phyloP scores from a whole-genome alignment of 305 asterid species.

The Solanum hybrid region DNA sequence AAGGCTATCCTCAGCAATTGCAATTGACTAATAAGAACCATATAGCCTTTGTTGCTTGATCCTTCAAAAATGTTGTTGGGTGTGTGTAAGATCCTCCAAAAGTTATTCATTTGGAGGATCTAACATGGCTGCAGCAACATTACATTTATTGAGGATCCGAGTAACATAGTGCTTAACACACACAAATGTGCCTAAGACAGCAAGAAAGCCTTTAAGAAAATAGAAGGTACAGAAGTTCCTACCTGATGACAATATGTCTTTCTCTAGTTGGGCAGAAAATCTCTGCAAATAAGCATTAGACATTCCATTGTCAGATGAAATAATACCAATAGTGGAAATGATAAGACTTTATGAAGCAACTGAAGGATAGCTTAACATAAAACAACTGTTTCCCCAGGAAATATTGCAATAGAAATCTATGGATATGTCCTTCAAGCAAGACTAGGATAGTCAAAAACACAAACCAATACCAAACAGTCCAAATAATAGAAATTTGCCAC shows the following conservation, averaged over 20 bases:
- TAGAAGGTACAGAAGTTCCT: conserved; percentile 13
- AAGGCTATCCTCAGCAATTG: too few relatives aligned
- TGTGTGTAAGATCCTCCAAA: not conserved
- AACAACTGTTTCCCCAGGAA: not conserved
- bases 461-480: not conserved
- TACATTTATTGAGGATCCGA: not conserved
- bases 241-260: conserved; percentile 86
- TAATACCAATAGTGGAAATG: not conserved
- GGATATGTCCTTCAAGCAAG: not conserved
- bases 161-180: not conserved
- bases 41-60: not conserved
- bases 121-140: not conserved
- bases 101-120: not conserved
- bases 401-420: not conserved
- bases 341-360: not conserved
- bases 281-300: conserved; percentile 36
- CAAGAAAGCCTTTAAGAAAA: not conserved
- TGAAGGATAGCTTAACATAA: not conserved
- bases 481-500: not conserved
- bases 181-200: not conserved
- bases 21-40: not conserved
- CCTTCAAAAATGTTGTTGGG: not conserved
- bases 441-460: not conserved
- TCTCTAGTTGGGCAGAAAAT: conserved; percentile 89
- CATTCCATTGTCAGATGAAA: conserved; percentile 2